Percentiles rank a stretch among this genome's conserved stretches.
These are phyloP conservation scores for Spirogloea muscicola DNA, from an alignment of 139 green algal species.

Conservation along the genomic window DNA sequence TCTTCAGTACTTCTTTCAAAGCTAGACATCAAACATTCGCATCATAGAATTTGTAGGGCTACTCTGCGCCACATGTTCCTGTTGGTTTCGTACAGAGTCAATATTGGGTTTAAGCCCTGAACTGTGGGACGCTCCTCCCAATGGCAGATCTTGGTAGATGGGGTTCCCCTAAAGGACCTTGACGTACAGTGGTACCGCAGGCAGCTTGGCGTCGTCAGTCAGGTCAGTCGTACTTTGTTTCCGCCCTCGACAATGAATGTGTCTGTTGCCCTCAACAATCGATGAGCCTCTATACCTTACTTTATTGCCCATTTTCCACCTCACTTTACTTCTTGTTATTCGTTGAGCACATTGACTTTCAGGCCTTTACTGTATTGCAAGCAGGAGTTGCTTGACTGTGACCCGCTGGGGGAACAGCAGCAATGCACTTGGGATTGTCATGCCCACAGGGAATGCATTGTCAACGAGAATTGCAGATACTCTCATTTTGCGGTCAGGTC, in stretches of 20 bases:
- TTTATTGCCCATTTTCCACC: not conserved
- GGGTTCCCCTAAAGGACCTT: constrained; percentile 64
- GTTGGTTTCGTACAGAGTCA: too few relatives aligned
- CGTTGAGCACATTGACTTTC: not conserved
- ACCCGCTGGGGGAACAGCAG: not conserved
- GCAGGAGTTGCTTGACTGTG: not conserved
- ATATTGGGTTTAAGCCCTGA: not conserved
- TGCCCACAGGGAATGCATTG: not conserved
- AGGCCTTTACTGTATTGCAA: not conserved
- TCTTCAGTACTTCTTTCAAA: not conserved
- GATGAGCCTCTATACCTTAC: too few relatives aligned
- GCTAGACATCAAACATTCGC: not conserved
- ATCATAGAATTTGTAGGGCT: not conserved
- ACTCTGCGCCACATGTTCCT: too few relatives aligned
- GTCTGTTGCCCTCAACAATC: not conserved
- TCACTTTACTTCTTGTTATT: not conserved
- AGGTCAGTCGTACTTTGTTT: constrained; percentile 68
- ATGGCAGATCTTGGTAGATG: constrained; percentile 69
- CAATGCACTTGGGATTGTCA: not conserved
- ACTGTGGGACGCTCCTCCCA: constrained; percentile 2
- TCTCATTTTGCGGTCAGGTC: not conserved
- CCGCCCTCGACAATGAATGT: not conserved
- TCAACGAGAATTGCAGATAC: not conserved
- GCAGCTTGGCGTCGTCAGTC: constrained; percentile 73
- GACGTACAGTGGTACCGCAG: constrained; percentile 71